Evolutionary conservation across 2,329 filamentous ascomycete species (phyloP).

Genomic region (Aspergillus sp.): DNA sequence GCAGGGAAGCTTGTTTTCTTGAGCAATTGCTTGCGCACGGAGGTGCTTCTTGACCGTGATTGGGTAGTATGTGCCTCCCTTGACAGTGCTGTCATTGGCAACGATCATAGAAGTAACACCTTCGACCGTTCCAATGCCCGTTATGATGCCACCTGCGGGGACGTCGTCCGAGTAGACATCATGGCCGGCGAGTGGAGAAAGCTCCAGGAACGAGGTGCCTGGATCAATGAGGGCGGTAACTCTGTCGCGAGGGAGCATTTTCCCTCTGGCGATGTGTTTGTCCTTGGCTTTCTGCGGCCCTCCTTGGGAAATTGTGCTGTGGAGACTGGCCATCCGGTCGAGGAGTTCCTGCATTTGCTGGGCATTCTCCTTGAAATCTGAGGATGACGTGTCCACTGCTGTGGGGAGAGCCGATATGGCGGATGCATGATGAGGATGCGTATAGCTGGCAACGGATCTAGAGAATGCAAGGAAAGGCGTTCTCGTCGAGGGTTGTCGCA

Average conservation of each 20-base stretch:
- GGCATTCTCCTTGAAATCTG: conserved; percentile 80
- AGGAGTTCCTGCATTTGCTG: conserved; percentile 74
- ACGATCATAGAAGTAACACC: conserved; percentile 92
- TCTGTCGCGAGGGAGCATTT: conserved; percentile 92
- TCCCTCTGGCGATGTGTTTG: conserved; percentile 83
- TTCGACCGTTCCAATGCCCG: conserved; percentile 85
- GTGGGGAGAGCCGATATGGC: conserved; percentile 80
- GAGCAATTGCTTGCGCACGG: conserved; percentile 83
- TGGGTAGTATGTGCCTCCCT: conserved; percentile 94
- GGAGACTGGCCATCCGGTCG: conserved; percentile 67
- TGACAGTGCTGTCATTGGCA: conserved; percentile 95
- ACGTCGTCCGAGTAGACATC: conserved; percentile 87
- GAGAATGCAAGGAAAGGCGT: conserved; percentile 15
- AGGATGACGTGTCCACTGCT: conserved; percentile 72
- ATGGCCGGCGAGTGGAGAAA: conserved; percentile 88
- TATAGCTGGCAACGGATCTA: conserved; percentile 70
- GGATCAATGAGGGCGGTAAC: conserved; percentile 85
- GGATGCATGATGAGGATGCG: conserved; percentile 75
- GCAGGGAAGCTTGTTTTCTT: conserved; percentile 80
- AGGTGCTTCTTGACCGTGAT: conserved; percentile 98
- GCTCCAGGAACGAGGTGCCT: conserved; percentile 85
- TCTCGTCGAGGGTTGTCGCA: conserved; percentile 13
- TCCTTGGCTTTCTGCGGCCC: conserved; percentile 79
- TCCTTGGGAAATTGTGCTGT: conserved; percentile 70
- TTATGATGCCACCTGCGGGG: conserved; percentile 87